Percentiles rank a stretch among this genome's conserved stretches.
These are phyloP conservation scores for Polyporus tsugae DNA, from an alignment of 1,284 basidiomycete species.

Conservation along the genomic window DNA sequence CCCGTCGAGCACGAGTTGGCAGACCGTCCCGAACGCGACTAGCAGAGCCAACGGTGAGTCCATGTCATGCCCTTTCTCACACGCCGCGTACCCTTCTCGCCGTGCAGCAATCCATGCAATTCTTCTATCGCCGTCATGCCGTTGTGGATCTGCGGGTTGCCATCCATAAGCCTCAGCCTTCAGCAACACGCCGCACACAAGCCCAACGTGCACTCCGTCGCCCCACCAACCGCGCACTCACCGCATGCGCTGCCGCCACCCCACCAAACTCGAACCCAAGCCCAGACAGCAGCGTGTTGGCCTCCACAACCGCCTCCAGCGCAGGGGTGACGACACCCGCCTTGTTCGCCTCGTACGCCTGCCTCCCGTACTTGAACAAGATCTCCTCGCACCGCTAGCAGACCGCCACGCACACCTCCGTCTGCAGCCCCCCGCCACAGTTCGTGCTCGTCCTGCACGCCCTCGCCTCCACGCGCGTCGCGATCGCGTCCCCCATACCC, in stretches of 20 bases:
- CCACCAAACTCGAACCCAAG: conserved; percentile 47
- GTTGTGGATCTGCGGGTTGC: conserved; percentile 41
- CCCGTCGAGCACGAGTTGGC: conserved; percentile 44
- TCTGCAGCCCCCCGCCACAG: conserved; percentile 45
- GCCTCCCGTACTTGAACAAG: conserved; percentile 44
- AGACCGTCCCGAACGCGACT: conserved; percentile 46
- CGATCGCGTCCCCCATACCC: conserved; percentile 47
- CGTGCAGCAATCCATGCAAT: conserved; percentile 43
- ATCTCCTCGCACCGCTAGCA: conserved; percentile 47
- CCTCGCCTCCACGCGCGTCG: conserved; percentile 46
- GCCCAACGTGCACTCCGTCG: not conserved
- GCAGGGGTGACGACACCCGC: conserved; percentile 43
- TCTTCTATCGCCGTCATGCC: conserved; percentile 44
- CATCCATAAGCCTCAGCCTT: not conserved
- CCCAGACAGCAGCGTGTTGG: conserved; percentile 46
- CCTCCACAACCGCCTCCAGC: conserved; percentile 46
- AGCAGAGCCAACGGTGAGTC: not conserved
- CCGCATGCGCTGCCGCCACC: conserved; percentile 45
- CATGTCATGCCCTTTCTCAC: not conserved
- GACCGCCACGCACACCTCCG: conserved; percentile 42
- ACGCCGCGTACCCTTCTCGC: conserved; percentile 42
- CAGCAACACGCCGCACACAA: not conserved
- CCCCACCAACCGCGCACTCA: conserved; percentile 25
- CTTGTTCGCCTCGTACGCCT: conserved; percentile 46
- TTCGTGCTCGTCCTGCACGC: conserved; percentile 40